Percentiles rank a stretch among this genome's conserved stretches.
Conservation (phyloP, 2,329 filamentous ascomycete species). For the Talaromyces sp. region DNA sequence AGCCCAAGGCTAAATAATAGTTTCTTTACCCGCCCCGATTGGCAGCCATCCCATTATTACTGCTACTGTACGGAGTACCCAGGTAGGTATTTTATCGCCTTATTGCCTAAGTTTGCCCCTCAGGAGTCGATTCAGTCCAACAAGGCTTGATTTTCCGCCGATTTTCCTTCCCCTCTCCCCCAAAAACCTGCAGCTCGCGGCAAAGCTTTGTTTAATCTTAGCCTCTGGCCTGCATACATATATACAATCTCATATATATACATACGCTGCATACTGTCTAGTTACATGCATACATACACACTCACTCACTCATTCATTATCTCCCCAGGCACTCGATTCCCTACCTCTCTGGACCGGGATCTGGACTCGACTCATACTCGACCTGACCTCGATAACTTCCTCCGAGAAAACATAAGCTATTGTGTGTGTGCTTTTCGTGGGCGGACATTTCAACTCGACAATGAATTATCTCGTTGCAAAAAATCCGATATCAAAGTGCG, state of each 20-base stretch:
- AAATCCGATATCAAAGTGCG: slow-evolving; percentile 10
- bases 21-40: slow-evolving; percentile 8
- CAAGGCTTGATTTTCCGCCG: slow-evolving; percentile 11
- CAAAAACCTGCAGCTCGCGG: slow-evolving; percentile 16
- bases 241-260: slow-evolving; percentile 4
- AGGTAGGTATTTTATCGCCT: slow-evolving; percentile 10
- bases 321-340: background rate
- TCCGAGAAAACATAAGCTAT: background rate
- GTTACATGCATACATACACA: slow-evolving; percentile 13
- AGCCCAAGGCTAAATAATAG: slow-evolving; percentile 8
- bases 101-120: slow-evolving; percentile 10
- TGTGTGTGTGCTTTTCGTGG: slow-evolving; percentile 1
- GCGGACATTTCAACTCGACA: background rate
- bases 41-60: slow-evolving; percentile 1
- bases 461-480: slow-evolving; percentile 9
- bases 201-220: slow-evolving; percentile 33
- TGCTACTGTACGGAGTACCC: background rate
- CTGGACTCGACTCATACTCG: background rate
- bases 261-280: background rate
- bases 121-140: background rate
- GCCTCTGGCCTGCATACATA: slow-evolving; percentile 16
- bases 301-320: background rate
- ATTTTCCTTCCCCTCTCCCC: slow-evolving; percentile 1
- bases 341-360: background rate
- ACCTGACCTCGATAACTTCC: background rate